Base-by-base conservation (phyloP, 768 basidiomycete species). In the Chiua virens region DNA sequence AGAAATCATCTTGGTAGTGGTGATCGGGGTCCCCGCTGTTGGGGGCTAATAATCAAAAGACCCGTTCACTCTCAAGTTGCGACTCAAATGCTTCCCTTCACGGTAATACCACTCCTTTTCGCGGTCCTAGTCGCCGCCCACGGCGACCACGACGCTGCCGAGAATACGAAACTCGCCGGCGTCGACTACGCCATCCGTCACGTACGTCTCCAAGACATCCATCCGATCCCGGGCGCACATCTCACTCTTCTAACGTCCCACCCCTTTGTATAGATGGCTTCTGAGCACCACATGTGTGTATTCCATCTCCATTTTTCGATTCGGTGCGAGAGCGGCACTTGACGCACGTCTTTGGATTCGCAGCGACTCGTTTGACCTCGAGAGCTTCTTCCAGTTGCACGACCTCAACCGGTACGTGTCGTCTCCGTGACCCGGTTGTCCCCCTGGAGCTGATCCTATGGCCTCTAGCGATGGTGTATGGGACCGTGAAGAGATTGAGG, bases 301-400 rank as follows among this genome's bases (percentile, higher is more conserved):
- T 38, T 40, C 36, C 46, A 45, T 45, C 49, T 42, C 43, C 21
- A 8, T 41, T 53, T 42, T 25, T 28, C 18, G n/a, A 7, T 2
- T n/a, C 35, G 5, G 27, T 28, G 27, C 30, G 30, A 30, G 30
- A 11, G 11, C 30, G 38, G 15, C 25, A 28, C 42, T 40, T 21
- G 44, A 25, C 28, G 32, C 39, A 6, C n/a, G 32, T 30, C 34
- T 40, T 4, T 17, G 27, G n/a, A 46, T 25, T 14, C 50, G 18
- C 62, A 93, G 92, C 51, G 89, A 92, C 65, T 81, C 83, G 36
- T 96, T 91, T 58, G 93, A 88, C 62, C 72, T 82, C 38, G 77
- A 83, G 59, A 90, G 92, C 67, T 99, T 99, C 82, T 96, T 97
- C 80, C 85, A 89, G 54, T 75, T 99, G 13, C 96, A 99, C 71